Base-by-base conservation (phyloP, 2,329 filamentous ascomycete genomes). In the Trichoderma sp. region DNA sequence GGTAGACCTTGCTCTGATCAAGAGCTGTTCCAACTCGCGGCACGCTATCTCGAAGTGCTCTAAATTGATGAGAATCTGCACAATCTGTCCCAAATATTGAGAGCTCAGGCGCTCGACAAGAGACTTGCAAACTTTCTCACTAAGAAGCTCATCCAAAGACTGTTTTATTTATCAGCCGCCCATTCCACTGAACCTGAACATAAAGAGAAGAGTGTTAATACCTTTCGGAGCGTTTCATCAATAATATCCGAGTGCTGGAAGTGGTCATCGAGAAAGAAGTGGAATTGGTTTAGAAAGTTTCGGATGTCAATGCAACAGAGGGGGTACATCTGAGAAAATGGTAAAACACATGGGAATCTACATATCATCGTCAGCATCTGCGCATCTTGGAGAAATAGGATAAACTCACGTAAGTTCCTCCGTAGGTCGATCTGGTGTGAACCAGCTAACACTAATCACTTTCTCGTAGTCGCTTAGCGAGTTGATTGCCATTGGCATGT, bases 401-500 rank as follows among this genome's bases (percentile, higher is more conserved):
- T 14, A 10, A 14, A 83, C 87, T 72, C 85, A 94, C 87, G 86
- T 89, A 75, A 97, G 86, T 73, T 96, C 89, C 70, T 94, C 89
- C 35, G 87, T 82, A 21, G 89, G 83, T 74, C 92, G 93, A 37
- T 97, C 93, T 55, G 94, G 94, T 0, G 88, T 91, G 79, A 97
- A 98, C 95, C 95, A 99, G 81, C 92, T 97, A 70, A 98, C 94
- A 71, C 94, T 96, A 72, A 97, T 88, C 43, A 99, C 95, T 76
- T 97, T 97, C 75, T 96, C 93, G 77, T 97, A 98, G 76, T 98
- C 94, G 75, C 97, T 94, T 19, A 86, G 81, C 24, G 91, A 94
- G 75, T 94, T 93, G 78, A 98, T 97, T 1, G 93, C 92, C 96
- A 99, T 98, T 2, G 96, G 96, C 95, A 99, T 99, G 80, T 99